Evolutionary conservation across 164 flowering plant species (phyloP), one percentile per base, ranked within the genome.

Genomic region (Piper betle): DNA sequence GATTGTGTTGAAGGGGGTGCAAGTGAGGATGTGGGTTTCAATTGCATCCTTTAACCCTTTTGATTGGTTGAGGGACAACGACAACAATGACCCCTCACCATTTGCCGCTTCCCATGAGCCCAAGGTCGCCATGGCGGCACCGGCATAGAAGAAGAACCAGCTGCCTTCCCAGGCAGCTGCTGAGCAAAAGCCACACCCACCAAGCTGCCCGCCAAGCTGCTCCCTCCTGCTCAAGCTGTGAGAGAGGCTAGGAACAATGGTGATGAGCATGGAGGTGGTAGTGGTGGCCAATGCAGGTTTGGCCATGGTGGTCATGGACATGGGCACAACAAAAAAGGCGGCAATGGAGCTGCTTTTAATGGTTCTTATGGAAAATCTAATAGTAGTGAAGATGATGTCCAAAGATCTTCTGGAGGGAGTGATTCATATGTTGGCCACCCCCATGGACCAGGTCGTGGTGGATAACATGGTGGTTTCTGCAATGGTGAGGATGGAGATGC

Each of bases 211-310:
- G 58, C 88, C 55, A 86, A 83, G 78, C 92, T 92, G 2, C 77
- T 73, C 11, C 88, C 93, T 62, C 93, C 91, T 2, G 72, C 90
- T 62, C 88, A 88, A 72, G 84, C 92, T 82, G 89, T 82, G 68
- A 84, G 77, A 63, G 86, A 80, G 59, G 66, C 77, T 1, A 80
- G 64, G 73, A 75, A 46, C 75, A 85, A 82, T 9, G 55, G 37
- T 18, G 17, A 50, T 66, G 77, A 68, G 16, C 82, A 85, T 33
- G 84, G 81, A 39, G 86, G 81, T 1, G 67, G 67, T 40, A 71
- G 87, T 38, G 80, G 78, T 41, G 65, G 81, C 55, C 81, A 78
- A 3, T 74, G 81, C 40, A 72, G 81, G 6, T 43, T 53, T 46
- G 76, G 76, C 5, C 72, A 68, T 53, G 76, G 70, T 48, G 76